Base-by-base conservation (phyloP, 75 land plant genomes). In the Ceratopteris richardii region DNA sequence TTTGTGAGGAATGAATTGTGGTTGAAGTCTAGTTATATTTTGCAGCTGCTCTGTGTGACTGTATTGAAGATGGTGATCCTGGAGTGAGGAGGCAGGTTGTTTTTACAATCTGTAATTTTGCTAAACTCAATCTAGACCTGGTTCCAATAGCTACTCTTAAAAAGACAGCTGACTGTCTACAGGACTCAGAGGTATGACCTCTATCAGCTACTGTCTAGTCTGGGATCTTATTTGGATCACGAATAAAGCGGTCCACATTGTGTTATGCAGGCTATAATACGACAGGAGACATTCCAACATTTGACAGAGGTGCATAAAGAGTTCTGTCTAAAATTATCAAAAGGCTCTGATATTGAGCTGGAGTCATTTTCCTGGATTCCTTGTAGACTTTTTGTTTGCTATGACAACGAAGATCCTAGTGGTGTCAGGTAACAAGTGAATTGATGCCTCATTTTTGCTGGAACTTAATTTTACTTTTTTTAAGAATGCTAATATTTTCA, bases 21-120 rank as follows among this genome's bases (percentile, higher is more conserved):
- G n/a, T n/a, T n/a, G n/a, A n/a, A n/a, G n/a, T n/a, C n/a, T n/a
- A n/a, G n/a, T n/a, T n/a, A n/a, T n/a, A n/a, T n/a, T 56, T 69
- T 21, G n/a, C 66, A 86, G 90, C 66, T 77, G 82, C 81, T 0
- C 68, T 87, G 0, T 56, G 30, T 64, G 93, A 79, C 51, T 64
- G 82, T 31, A 46, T 88, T 57, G 44, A 76, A 48, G 93, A 88
- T 61, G 66, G 66, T 56, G 88, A 88, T 74, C 89, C 85, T 54
- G 74, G 65, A 68, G 85, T 81, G 27, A 69, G 93, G 30, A 79
- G 74, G 57, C 71, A 82, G 71, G 93, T 78, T 67, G 85, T 88
- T 57, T 58, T 74, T 60, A 88, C 83, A 19, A 44, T 88, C 57
- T 81, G 74, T 69, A 85, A 79, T 74, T 60, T 82, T 37, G 79